Evolutionary conservation across 2,329 filamentous ascomycete genomes (phyloP), one percentile per base, ranked within the genome.

Genomic region (Raffaelea arxii): DNA sequence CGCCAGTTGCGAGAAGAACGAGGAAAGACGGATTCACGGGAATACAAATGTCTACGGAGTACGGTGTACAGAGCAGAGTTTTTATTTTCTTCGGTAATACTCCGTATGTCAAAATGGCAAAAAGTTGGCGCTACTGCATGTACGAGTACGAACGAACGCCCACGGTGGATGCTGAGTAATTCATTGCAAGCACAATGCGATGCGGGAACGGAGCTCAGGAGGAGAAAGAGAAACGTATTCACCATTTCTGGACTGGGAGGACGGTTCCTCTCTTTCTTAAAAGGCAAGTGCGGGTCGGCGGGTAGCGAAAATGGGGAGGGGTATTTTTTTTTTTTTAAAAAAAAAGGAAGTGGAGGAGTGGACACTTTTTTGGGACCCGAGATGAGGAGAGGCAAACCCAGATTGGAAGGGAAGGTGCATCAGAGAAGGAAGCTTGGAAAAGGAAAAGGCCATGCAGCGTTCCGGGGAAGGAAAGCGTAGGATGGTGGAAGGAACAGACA

Each of bases 201-300:
- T 36, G 7, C 19, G 32, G 6, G 7, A 12, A 7, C 19, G 32
- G 32, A 36, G 7, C 16, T 32, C 9, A 10, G 7, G 32, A 36
- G 32, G n/a, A n/a, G n/a, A n/a, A n/a, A n/a, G n/a, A n/a, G n/a
- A n/a, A n/a, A n/a, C n/a, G n/a, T n/a, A n/a, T n/a, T n/a, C n/a
- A n/a, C n/a, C n/a, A n/a, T n/a, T n/a, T n/a, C n/a, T n/a, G n/a
- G n/a, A 21, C 6, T 10, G 5, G 16, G 18, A 10, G 36, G 10
- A 38, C 36, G 9, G 36, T 18, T 37, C 14, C 35, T 36, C 14
- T 36, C 10, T 27, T 18, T 16, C 22, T 30, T 35, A n/a, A 25
- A 35, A 27, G 19, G 41, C 36, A 43, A 27, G 45, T 41, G 48
- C 48, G 44, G 48, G 48, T 49, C 36, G 19, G 21, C 41, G 44